Conservation (phyloP, 768 basidiomycete genomes). For the Suillus paluster region DNA sequence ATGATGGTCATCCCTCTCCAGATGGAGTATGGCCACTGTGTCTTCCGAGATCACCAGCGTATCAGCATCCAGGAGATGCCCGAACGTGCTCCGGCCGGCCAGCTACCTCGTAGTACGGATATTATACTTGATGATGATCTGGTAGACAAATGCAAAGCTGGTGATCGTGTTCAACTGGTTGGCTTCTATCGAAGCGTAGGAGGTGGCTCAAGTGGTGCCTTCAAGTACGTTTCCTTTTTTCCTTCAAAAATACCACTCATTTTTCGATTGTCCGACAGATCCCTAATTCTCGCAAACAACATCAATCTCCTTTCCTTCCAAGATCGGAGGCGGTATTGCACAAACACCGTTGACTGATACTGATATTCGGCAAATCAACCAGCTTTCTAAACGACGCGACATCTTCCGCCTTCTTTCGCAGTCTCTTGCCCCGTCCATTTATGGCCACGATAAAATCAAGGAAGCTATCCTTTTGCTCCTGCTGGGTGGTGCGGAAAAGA, state of each 20-base stretch:
- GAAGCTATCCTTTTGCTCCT: conserved; percentile 90
- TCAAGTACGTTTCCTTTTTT: conserved; percentile 65
- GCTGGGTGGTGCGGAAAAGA: conserved; percentile 97
- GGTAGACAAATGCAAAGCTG: conserved; percentile 97
- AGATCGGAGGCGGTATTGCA: conserved; percentile 93
- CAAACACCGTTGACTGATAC: conserved; percentile 90
- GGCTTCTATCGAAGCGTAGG: conserved; percentile 95
- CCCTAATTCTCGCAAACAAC: conserved; percentile 92
- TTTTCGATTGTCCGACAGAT: conserved; percentile 51
- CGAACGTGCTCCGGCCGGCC: conserved; percentile 96
- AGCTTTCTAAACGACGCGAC: conserved; percentile 83
- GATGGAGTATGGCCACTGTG: conserved; percentile 90
- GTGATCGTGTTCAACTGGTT: conserved; percentile 95
- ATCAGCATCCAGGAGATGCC: conserved; percentile 99
- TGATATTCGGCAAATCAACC: conserved; percentile 96
- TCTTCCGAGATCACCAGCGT: conserved; percentile 95
- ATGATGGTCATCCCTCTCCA: conserved; percentile 84
- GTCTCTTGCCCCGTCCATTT: conserved; percentile 97
- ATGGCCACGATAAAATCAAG: conserved; percentile 95
- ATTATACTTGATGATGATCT: conserved; percentile 95
- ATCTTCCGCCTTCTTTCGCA: conserved; percentile 90
- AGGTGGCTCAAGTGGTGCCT: conserved; percentile 88
- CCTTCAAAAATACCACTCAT: conserved; percentile 18
- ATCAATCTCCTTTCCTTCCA: conserved; percentile 93
- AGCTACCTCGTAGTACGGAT: conserved; percentile 94